Evolutionary conservation across 2,329 filamentous ascomycete species (phyloP), one percentile per base, ranked within the genome.

Genomic region (Xylariales sp.): DNA sequence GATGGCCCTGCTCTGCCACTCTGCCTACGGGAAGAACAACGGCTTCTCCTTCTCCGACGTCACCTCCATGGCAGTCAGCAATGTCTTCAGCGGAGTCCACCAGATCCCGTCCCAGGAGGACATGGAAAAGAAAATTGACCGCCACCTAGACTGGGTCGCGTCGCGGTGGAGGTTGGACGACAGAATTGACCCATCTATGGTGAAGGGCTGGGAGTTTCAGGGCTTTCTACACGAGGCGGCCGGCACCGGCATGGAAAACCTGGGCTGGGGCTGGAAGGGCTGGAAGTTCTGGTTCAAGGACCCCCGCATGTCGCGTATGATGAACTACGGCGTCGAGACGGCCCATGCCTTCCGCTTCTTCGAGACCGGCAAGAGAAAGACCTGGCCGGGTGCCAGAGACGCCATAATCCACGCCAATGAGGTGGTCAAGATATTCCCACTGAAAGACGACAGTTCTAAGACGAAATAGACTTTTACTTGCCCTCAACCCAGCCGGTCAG

Each of bases 201-300:
- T 61, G 6, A 56, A 44, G 38, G 47, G 52, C 13, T 59, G 49
- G 35, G 54, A 56, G 13, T 64, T 59, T 43, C 53, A 63, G 12
- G 46, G 42, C 0, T 65, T 57, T 30, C 48, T 66, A 32, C 57
- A 69, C 32, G 42, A 57, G 6, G 50, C 65, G 6, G 65, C 63
- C 0, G 66, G 66, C 2, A 68, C 63, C 0, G 61, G 66, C 0
- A 57, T 67, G 43, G 60, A 68, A 42, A 60, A 62, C 11, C 38
- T 70, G 2, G 60, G 63, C 1, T 67, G 62, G 54, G 63, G 63
- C 2, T 55, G 45, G 52, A 53, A 54, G 13, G 65, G 62, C 0
- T 70, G 67, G 67, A 50, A 52, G 29, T 65, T 66, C 27, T 68
- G 64, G 63, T 50, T 59, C 31, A 44, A 44, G 29, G 59, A 68